Percentiles rank a stretch among this genome's conserved stretches.
Conservation (phyloP, 306 rosid species). For the Vigna reflexopilosa region DNA sequence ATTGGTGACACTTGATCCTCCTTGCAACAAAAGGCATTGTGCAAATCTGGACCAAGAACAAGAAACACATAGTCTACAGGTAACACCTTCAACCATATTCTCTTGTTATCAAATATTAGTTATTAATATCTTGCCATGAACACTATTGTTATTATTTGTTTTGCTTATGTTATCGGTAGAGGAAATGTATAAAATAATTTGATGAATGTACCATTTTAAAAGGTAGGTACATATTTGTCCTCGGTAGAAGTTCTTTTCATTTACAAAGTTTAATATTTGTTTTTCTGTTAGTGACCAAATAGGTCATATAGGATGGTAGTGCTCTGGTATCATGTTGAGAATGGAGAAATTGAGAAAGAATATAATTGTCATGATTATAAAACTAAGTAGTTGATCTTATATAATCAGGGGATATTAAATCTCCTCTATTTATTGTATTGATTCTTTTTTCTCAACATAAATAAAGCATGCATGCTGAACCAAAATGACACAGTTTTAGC, state of each 20-base stretch:
- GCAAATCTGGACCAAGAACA: slow-evolving; percentile 52
- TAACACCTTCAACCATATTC: slow-evolving; percentile 41
- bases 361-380: no score
- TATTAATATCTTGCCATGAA: not conserved
- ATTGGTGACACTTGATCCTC: slow-evolving; percentile 75
- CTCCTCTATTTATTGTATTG: no score
- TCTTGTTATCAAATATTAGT: slow-evolving; percentile 22
- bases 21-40: slow-evolving; percentile 48
- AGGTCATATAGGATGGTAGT: no score
- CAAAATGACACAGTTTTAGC: no score
- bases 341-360: no score
- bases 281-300: not conserved
- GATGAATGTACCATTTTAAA: not conserved
- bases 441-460: no score
- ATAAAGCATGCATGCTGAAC: no score
- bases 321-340: no score
- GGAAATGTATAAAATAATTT: slow-evolving; percentile 1
- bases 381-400: no score
- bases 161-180: slow-evolving; percentile 15
- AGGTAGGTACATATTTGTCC: not conserved
- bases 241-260: slow-evolving; percentile 1
- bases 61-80: slow-evolving; percentile 56
- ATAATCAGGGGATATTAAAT: no score
- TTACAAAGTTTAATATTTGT: not conserved
- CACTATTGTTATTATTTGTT: slow-evolving; percentile 3